These are phyloP conservation scores for Penicillium simplicissimum DNA, from an alignment of 495 filamentous ascomycete species.

Conservation along the genomic window DNA sequence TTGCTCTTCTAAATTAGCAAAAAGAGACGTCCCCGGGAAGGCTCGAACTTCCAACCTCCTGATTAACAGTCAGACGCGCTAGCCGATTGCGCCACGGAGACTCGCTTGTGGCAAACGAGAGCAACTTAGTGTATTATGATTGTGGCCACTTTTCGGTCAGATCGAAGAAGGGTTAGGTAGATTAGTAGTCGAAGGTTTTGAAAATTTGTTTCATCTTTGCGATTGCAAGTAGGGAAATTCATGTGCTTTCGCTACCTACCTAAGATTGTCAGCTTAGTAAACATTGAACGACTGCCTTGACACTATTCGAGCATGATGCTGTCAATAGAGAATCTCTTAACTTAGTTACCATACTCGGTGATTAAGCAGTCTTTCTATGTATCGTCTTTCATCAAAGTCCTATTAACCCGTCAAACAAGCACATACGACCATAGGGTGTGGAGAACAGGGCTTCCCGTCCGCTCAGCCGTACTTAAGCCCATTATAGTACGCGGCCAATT, in stretches of 20 bases:
- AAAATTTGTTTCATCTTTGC: too few species aligned
- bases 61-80: constrained; percentile 3
- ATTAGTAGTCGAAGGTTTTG: too few species aligned
- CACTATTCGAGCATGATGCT: too few species aligned
- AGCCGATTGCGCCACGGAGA: constrained; percentile 3
- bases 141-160: not conserved
- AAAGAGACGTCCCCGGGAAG: constrained; percentile 1
- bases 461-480: not conserved
- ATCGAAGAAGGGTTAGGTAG: not conserved
- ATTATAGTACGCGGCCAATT: not conserved
- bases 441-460: too few species aligned
- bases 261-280: too few species aligned
- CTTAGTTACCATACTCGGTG: too few species aligned
- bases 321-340: too few species aligned
- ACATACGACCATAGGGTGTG: not conserved
- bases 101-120: not conserved
- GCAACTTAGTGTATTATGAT: not conserved
- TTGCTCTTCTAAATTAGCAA: not conserved
- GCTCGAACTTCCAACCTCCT: constrained; percentile 3
- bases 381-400: too few species aligned
- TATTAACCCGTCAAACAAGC: not conserved
- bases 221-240: too few species aligned
- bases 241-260: too few species aligned
- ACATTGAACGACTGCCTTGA: too few species aligned
- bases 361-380: too few species aligned